Percentiles rank a stretch among this genome's conserved stretches.
These are phyloP conservation scores for Moniliophthora roreri DNA, from an alignment of 1,284 basidiomycete genomes.

Conservation along the genomic window DNA sequence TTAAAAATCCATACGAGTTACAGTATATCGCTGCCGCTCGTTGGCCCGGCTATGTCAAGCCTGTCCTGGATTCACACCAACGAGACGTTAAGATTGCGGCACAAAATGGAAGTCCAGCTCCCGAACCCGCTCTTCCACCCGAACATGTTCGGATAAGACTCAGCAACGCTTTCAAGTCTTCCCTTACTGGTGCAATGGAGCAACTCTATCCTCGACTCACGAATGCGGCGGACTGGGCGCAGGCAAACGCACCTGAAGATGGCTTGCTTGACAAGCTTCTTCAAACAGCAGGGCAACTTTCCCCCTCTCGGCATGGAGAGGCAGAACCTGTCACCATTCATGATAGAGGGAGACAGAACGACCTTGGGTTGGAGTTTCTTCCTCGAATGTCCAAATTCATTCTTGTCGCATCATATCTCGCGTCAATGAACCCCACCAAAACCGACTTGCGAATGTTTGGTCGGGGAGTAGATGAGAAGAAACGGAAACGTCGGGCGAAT, in stretches of 20 bases:
- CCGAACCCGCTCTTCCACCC: slow-evolving; percentile 35
- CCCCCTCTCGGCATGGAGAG: slow-evolving; percentile 7
- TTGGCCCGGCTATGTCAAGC: slow-evolving; percentile 78
- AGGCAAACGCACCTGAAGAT: slow-evolving; percentile 39
- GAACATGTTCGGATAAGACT: slow-evolving; percentile 66
- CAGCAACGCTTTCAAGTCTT: slow-evolving; percentile 56
- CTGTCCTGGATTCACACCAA: slow-evolving; percentile 56
- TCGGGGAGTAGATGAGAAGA: slow-evolving; percentile 65
- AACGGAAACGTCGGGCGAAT: slow-evolving; percentile 45
- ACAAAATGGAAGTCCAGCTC: slow-evolving; percentile 23
- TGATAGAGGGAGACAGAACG: slow-evolving; percentile 1
- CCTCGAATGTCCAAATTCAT: slow-evolving; percentile 73
- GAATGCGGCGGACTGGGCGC: slow-evolving; percentile 61
- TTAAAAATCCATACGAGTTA: slow-evolving; percentile 67
- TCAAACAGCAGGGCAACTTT: slow-evolving; percentile 16
- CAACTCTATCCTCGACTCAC: slow-evolving; percentile 64
- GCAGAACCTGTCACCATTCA: not conserved
- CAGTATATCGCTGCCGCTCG: slow-evolving; percentile 75
- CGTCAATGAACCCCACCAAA: slow-evolving; percentile 84
- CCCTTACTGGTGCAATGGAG: slow-evolving; percentile 60
- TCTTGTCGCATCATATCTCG: slow-evolving; percentile 80
- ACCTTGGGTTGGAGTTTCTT: slow-evolving; percentile 27
- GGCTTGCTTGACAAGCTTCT: slow-evolving; percentile 27
- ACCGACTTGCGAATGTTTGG: slow-evolving; percentile 85
- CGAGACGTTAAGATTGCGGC: slow-evolving; percentile 19